phyloP scores from a whole-genome alignment of 2,329 filamentous ascomycete genomes.

The Ceratocystis harringtonii region DNA sequence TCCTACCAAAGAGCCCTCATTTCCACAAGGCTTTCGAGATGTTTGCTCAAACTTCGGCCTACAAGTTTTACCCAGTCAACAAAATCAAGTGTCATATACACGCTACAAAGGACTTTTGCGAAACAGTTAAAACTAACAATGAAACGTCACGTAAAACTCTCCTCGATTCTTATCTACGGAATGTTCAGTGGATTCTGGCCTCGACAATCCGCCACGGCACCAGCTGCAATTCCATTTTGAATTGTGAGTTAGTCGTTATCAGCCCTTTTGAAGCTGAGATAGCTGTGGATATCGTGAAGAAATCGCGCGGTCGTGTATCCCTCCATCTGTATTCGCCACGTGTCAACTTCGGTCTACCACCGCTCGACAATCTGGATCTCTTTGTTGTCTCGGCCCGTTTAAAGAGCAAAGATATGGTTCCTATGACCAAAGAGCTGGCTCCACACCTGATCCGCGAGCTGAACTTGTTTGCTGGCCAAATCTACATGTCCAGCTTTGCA shows the following conservation, averaged over 20 bases:
- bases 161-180: conserved; percentile 34
- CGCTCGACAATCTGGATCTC: conserved; percentile 33
- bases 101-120: conserved; percentile 36
- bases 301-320: conserved; percentile 23
- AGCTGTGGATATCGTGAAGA: conserved; percentile 29
- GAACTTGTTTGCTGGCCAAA: conserved; percentile 52
- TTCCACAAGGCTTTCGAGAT: conserved; percentile 34
- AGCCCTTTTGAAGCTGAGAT: conserved; percentile 46
- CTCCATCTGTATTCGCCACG: conserved; percentile 40
- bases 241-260: conserved; percentile 34
- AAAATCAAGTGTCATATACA: conserved; percentile 29
- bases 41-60: neutral
- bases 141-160: neutral
- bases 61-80: conserved; percentile 9
- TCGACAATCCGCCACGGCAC: neutral
- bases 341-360: conserved; percentile 24
- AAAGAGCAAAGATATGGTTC: conserved; percentile 7
- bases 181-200: conserved; percentile 38
- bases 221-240: neutral
- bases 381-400: conserved; percentile 25
- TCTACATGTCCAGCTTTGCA: conserved; percentile 40
- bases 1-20: conserved; percentile 23
- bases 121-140: conserved; percentile 26
- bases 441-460: conserved; percentile 32
- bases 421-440: conserved; percentile 16